A percentile compares a stretch with the other conserved stretches of the same genome.
Conservation (phyloP, 2,329 filamentous ascomycete genomes). For the Ambrosiella cleistominuta region DNA sequence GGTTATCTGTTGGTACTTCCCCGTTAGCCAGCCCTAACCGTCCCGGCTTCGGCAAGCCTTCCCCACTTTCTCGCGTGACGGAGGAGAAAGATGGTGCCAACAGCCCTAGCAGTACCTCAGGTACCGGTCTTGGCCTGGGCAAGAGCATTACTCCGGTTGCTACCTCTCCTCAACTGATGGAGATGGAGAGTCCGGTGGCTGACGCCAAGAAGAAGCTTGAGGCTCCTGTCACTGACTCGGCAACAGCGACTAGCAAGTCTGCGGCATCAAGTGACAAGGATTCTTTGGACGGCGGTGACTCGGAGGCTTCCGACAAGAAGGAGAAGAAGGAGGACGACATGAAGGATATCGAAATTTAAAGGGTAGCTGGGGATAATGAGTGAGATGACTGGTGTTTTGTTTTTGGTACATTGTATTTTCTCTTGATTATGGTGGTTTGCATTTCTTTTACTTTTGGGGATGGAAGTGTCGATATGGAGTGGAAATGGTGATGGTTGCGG, state of each 20-base stretch:
- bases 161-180: constrained; percentile 34
- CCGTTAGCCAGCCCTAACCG: constrained; percentile 47
- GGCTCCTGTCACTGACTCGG: constrained; percentile 17
- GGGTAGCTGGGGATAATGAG: not conserved
- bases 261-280: constrained; percentile 3
- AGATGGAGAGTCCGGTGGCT: constrained; percentile 32
- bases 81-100: constrained; percentile 35
- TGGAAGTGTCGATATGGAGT: not conserved
- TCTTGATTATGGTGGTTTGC: constrained; percentile 5
- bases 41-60: constrained; percentile 48
- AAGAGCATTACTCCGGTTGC: constrained; percentile 23
- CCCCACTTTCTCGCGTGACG: constrained; percentile 55
- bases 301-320: constrained; percentile 23
- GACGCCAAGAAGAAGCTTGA: constrained; percentile 25
- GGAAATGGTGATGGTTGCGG: not conserved
- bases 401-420: not conserved
- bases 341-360: constrained; percentile 45
- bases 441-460: not conserved
- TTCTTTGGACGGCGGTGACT: constrained; percentile 17
- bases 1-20: constrained; percentile 42
- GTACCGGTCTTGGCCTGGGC: constrained; percentile 13
- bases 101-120: constrained; percentile 15
- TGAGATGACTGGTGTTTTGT: not conserved
- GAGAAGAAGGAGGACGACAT: constrained; percentile 32
- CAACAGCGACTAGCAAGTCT: constrained; percentile 20